Conservation (phyloP, 1,139 yeast species). For the Candida glucosophila region DNA sequence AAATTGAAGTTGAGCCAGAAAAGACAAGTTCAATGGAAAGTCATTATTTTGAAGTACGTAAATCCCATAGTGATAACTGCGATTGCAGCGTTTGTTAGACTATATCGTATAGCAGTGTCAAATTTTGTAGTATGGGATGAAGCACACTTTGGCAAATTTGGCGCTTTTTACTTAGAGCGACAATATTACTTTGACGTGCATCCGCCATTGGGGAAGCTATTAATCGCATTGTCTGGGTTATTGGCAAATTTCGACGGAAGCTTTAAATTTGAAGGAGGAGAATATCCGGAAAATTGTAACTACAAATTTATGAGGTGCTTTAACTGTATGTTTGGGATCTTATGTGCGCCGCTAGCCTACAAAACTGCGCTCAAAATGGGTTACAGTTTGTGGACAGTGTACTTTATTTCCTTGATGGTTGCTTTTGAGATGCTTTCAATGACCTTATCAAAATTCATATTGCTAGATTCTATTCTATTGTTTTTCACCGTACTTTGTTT, state of each 20-base stretch:
- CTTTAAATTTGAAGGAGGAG: constrained; percentile 59
- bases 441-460: constrained; percentile 60
- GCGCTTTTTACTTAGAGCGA: constrained; percentile 52
- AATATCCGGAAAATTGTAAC: constrained; percentile 48
- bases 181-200: constrained; percentile 73
- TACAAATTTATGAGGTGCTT: constrained; percentile 56
- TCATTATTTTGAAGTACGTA: constrained; percentile 12
- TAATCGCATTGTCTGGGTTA: constrained; percentile 60
- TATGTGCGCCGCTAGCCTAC: constrained; percentile 59
- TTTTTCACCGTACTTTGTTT: constrained; percentile 63
- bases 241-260: constrained; percentile 61
- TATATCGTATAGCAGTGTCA: constrained; percentile 56
- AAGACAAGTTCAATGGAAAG: constrained; percentile 3
- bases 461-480: constrained; percentile 64
- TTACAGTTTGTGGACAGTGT: constrained; percentile 36
- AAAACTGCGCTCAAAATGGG: constrained; percentile 46
- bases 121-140: constrained; percentile 89
- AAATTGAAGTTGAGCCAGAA: constrained; percentile 10
- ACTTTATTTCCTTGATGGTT: constrained; percentile 52
- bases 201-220: constrained; percentile 69
- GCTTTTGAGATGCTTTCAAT: constrained; percentile 58
- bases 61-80: constrained; percentile 39
- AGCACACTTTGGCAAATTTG: constrained; percentile 76
- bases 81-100: constrained; percentile 58
- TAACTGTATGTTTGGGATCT: constrained; percentile 55